Evolutionary conservation across 257 asterid genomes (phyloP).

Genomic region (Prunella vulgaris): DNA sequence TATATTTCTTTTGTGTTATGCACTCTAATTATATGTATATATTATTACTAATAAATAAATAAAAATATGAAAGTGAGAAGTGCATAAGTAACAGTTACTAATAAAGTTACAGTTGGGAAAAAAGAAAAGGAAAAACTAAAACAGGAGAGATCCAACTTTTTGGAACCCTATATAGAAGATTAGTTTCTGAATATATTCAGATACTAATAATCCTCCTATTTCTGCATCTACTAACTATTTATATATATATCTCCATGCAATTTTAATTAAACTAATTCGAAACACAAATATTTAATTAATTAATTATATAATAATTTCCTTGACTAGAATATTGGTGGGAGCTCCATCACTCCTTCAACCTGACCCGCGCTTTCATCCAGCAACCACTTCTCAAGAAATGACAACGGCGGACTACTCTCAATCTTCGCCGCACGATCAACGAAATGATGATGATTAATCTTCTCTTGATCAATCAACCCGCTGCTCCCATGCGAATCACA

Average conservation of each 20-base stretch:
- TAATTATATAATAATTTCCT: too few relatives aligned
- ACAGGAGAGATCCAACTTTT: constrained; percentile 41
- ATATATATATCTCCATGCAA: neutral
- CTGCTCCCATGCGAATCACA: constrained; percentile 50
- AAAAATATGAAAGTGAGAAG: constrained; percentile 8
- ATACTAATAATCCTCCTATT: constrained; percentile 13
- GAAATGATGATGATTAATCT: constrained; percentile 2
- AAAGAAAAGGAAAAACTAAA: neutral
- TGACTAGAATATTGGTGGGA: constrained; percentile 55
- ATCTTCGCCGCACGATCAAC: constrained; percentile 33
- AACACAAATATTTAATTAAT: neutral
- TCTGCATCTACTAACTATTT: neutral
- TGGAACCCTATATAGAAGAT: constrained; percentile 42
- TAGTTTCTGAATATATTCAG: constrained; percentile 15
- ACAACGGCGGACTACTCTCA: constrained; percentile 51
- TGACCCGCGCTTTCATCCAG: constrained; percentile 71
- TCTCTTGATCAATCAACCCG: constrained; percentile 33
- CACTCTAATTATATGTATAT: neutral
- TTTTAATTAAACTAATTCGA: neutral
- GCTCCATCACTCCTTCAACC: constrained; percentile 60
- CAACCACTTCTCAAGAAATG: constrained; percentile 86
- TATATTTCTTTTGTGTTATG: neutral
- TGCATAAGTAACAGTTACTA: constrained; percentile 16
- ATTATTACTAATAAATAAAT: neutral
- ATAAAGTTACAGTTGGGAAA: constrained; percentile 25